Percentiles rank a stretch among this genome's conserved stretches.
These are phyloP conservation scores for Limonomyces culmigenus DNA, from an alignment of 1,284 basidiomycete species.

Conservation along the genomic window DNA sequence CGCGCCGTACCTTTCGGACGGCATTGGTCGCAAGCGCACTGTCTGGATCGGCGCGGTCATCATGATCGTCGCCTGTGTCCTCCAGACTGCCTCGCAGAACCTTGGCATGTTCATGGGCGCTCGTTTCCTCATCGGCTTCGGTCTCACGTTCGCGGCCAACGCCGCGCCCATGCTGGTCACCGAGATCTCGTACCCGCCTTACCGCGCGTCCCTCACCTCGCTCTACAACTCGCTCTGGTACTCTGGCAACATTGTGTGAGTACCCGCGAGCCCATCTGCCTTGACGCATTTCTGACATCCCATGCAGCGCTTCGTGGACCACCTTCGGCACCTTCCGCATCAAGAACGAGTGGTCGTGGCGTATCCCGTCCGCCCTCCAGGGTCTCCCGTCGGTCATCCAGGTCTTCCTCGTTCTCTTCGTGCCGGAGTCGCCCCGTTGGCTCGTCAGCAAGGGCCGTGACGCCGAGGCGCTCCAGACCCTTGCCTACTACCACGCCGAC, in stretches of 20 bases:
- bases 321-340: conserved; percentile 43
- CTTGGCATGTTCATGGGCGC: conserved; percentile 73
- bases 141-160: conserved; percentile 30
- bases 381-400: conserved; percentile 39
- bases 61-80: conserved; percentile 46
- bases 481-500: conserved; percentile 38
- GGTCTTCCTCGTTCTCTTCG: conserved; percentile 31
- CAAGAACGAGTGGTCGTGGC: conserved; percentile 34
- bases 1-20: conserved; percentile 54
- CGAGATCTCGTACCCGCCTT: conserved; percentile 36
- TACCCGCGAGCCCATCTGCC: conserved; percentile 2
- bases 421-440: conserved; percentile 47
- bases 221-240: conserved; percentile 40
- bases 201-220: conserved; percentile 33
- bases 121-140: conserved; percentile 38
- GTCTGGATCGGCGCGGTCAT: conserved; percentile 43
- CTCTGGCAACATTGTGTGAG: conserved; percentile 26
- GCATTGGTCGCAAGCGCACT: conserved; percentile 41
- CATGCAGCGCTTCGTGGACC: conserved; percentile 33
- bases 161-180: conserved; percentile 37
- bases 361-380: conserved; percentile 45
- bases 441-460: conserved; percentile 34
- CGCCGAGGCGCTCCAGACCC: conserved; percentile 24
- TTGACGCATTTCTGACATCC: neutral
- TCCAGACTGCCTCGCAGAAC: conserved; percentile 57